A percentile compares a stretch with the other conserved stretches of the same genome.
Evolutionary conservation across 2,329 filamentous ascomycete genomes (phyloP).

Genomic region (Blastomyces emzantsi): DNA sequence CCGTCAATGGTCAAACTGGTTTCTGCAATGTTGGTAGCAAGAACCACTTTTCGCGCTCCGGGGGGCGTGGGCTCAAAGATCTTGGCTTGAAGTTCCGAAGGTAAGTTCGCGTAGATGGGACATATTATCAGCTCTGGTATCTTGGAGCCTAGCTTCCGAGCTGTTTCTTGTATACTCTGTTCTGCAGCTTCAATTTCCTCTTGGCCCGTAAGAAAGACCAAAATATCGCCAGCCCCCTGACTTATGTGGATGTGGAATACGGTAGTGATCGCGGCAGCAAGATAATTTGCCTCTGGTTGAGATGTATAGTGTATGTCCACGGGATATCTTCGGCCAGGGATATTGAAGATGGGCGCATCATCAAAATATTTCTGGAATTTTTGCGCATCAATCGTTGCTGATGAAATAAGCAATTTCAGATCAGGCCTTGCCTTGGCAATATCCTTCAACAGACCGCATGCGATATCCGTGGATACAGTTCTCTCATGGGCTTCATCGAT

Average conservation of each 20-base stretch:
- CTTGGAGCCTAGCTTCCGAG: conserved; percentile 73
- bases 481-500: conserved; percentile 97
- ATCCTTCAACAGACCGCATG: conserved; percentile 82
- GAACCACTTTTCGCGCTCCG: conserved; percentile 76
- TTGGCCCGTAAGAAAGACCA: conserved; percentile 91
- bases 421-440: conserved; percentile 74
- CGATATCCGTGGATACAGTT: conserved; percentile 81
- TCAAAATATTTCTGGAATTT: conserved; percentile 92
- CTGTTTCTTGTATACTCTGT: conserved; percentile 73
- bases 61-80: conserved; percentile 92
- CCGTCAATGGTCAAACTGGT: conserved; percentile 93
- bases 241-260: conserved; percentile 92
- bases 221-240: conserved; percentile 75
- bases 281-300: conserved; percentile 86
- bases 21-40: conserved; percentile 96
- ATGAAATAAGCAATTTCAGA: conserved; percentile 83
- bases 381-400: conserved; percentile 86
- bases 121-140: conserved; percentile 81
- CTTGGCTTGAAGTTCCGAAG: conserved; percentile 80
- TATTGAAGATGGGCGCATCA: conserved; percentile 86
- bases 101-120: conserved; percentile 90
- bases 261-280: conserved; percentile 83
- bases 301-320: conserved; percentile 89
- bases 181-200: conserved; percentile 92
- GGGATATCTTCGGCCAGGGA: conserved; percentile 78